Evolutionary conservation across 169 alveolate species (phyloP).

Genomic region (Prorocentrum cordatum): DNA sequence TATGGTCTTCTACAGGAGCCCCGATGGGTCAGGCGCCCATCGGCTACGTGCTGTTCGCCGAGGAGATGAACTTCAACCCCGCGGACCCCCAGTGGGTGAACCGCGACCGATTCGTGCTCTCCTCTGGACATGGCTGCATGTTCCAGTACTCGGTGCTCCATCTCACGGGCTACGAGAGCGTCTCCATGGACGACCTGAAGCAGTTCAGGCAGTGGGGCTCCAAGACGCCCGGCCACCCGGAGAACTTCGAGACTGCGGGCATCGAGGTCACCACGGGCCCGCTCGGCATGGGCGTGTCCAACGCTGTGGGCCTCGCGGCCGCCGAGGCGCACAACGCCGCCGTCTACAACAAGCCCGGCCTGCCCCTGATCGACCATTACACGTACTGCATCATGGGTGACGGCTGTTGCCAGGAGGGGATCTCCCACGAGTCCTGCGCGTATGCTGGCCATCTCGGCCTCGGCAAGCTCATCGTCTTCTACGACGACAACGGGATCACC

Average conservation of each 20-base stretch:
- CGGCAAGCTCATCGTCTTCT: conserved; percentile 76
- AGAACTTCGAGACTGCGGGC: conserved; percentile 66
- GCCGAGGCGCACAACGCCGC: conserved; percentile 73
- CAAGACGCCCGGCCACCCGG: conserved; percentile 67
- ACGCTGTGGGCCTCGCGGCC: conserved; percentile 76
- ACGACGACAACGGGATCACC: conserved; percentile 79
- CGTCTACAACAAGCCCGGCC: conserved; percentile 71
- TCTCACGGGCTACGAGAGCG: conserved; percentile 4
- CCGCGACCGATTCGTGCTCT: conserved; percentile 74
- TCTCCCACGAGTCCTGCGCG: conserved; percentile 80
- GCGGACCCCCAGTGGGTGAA: conserved; percentile 24
- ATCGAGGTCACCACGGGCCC: conserved; percentile 78
- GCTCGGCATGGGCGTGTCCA: conserved; percentile 75
- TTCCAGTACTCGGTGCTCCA: conserved; percentile 51
- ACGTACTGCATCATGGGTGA: conserved; percentile 72
- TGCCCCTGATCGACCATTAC: conserved; percentile 71
- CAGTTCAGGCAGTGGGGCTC: conserved; percentile 71
- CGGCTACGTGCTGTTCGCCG: background rate
- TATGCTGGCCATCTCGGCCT: conserved; percentile 80
- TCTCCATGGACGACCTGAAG: conserved; percentile 74
- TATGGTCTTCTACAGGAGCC: too few relatives aligned
- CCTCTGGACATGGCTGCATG: conserved; percentile 75
- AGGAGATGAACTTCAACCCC: conserved; percentile 1
- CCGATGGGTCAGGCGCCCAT: conserved; percentile 30
- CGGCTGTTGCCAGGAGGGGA: conserved; percentile 74